Conservation (phyloP, 1,139 yeast species). For the Torulaspora globosa region DNA sequence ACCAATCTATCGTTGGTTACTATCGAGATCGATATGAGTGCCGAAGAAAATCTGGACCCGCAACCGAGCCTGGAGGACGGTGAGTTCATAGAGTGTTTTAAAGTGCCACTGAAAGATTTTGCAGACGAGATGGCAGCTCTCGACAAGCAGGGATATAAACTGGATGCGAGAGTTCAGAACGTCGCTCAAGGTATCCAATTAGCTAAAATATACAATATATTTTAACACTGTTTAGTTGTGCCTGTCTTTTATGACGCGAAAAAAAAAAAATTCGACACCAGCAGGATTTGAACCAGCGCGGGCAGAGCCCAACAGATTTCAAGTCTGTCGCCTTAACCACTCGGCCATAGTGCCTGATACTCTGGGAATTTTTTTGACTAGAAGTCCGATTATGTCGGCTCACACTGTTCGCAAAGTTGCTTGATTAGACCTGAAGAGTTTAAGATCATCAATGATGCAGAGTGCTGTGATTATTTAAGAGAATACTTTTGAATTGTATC, state of each 20-base stretch:
- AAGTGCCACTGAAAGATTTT: slow-evolving; percentile 58
- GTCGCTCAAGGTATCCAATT: slow-evolving; percentile 70
- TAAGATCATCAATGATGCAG: no score
- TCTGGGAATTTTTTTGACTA: not conserved
- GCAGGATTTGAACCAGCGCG: slow-evolving; percentile 38
- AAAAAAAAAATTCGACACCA: slow-evolving; percentile 30
- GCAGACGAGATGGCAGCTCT: slow-evolving; percentile 52
- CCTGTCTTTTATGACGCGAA: no score
- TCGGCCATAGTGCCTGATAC: slow-evolving; percentile 34
- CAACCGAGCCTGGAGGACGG: slow-evolving; percentile 74
- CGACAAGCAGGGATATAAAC: slow-evolving; percentile 59
- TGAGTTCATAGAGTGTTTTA: slow-evolving; percentile 81
- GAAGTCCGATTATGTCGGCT: no score
- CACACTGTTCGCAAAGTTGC: no score
- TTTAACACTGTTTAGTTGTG: not conserved
- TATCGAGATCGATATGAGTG: slow-evolving; percentile 67
- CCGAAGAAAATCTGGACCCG: slow-evolving; percentile 64
- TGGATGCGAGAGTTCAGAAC: slow-evolving; percentile 86
- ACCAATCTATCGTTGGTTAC: slow-evolving; percentile 80
- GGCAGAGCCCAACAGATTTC: slow-evolving; percentile 38
- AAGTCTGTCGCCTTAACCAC: slow-evolving; percentile 38
- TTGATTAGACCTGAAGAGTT: no score
- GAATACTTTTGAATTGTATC: slow-evolving; percentile 11
- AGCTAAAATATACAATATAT: slow-evolving; percentile 41
- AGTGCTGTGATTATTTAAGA: not conserved